Conservation (phyloP, 2,329 filamentous ascomycete species). For the Pleoardoris graminearum region DNA sequence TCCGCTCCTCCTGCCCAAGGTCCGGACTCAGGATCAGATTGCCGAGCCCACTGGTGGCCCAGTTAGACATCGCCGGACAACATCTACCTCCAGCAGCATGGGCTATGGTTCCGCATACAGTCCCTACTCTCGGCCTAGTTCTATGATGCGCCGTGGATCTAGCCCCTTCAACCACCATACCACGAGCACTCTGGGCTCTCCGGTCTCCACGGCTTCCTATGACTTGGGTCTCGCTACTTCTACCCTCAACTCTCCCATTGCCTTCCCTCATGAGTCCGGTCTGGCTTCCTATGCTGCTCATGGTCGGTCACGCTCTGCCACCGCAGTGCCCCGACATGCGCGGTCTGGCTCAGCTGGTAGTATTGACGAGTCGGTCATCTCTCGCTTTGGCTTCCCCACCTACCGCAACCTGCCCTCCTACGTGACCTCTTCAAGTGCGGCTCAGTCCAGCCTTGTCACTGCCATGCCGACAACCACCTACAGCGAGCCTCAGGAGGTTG, state of each 20-base stretch:
- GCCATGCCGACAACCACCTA: conserved; percentile 42
- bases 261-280: conserved; percentile 46
- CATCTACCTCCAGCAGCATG: conserved; percentile 51
- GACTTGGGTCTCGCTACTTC: conserved; percentile 42
- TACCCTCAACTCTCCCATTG: conserved; percentile 67
- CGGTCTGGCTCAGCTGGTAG: conserved; percentile 69
- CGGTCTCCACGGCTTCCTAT: conserved; percentile 49
- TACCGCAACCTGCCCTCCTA: conserved; percentile 74
- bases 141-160: conserved; percentile 51
- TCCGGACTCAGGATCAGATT: conserved; percentile 80
- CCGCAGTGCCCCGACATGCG: conserved; percentile 29
- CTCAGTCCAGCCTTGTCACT: conserved; percentile 44
- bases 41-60: conserved; percentile 61
- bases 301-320: conserved; percentile 45
- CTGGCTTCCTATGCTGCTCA: conserved; percentile 46
- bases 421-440: conserved; percentile 47
- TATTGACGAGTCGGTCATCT: conserved; percentile 67
- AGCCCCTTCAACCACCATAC: conserved; percentile 48
- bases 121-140: conserved; percentile 54
- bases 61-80: conserved; percentile 62
- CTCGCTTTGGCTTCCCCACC: conserved; percentile 79
- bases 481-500: conserved; percentile 36
- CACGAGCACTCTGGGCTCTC: conserved; percentile 51
- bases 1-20: conserved; percentile 80
- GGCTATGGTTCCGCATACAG: conserved; percentile 49